Percentiles rank a stretch among this genome's conserved stretches.
phyloP scores from a whole-genome alignment of 306 rosid genomes.

The Vachellia pachyceras region DNA sequence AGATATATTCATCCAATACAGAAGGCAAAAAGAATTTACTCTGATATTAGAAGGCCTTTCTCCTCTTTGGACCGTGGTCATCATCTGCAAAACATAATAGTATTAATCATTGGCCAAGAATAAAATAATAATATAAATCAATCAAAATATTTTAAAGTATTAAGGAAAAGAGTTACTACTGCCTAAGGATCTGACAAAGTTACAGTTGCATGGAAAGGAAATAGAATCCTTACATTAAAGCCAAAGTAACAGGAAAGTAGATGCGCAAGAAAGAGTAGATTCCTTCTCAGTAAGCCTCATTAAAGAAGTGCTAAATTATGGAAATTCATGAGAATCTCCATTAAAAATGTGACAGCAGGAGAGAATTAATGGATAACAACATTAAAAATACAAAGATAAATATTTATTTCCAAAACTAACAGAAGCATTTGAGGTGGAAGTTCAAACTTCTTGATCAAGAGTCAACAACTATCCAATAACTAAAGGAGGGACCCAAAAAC shows the following conservation, averaged over 20 bases:
- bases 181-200: no score
- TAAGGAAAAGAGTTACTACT: no score
- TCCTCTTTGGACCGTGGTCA: slow-evolving; percentile 94
- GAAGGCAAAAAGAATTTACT: slow-evolving; percentile 54
- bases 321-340: not conserved
- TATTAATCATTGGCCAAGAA: slow-evolving; percentile 52
- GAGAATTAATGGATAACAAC: not conserved
- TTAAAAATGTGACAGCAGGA: not conserved
- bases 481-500: no score
- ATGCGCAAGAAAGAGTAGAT: not conserved
- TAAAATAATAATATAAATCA: slow-evolving; percentile 20
- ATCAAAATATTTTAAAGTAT: no score
- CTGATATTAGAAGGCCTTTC: slow-evolving; percentile 78
- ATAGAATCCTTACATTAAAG: no score
- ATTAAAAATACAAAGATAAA: slow-evolving; percentile 38
- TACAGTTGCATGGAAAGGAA: no score
- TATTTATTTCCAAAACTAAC: no score
- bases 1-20: slow-evolving; percentile 17
- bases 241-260: no score
- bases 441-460: no score
- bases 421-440: no score
- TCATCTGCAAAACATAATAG: slow-evolving; percentile 63
- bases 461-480: no score
- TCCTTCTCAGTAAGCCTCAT: not conserved
- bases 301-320: not conserved